phyloP scores from a whole-genome alignment of 331 rosid genomes.

The Quercus phellos region DNA sequence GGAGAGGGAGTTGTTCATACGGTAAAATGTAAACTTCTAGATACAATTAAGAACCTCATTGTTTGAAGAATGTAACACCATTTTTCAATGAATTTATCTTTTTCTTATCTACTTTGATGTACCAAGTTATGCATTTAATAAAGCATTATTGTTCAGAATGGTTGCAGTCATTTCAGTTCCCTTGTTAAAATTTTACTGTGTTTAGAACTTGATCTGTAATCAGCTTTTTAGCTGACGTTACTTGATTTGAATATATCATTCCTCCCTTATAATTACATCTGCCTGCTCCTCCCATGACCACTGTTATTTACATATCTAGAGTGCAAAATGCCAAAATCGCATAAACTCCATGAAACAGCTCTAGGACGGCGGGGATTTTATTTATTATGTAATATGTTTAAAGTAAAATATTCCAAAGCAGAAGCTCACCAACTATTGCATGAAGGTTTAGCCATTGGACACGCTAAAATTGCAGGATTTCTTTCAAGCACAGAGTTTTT shows the following conservation, averaged over 20 bases:
- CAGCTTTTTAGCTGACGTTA: not conserved
- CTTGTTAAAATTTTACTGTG: not conserved
- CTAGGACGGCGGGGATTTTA: not conserved
- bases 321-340: no score
- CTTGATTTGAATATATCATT: not conserved
- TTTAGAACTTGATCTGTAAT: not conserved
- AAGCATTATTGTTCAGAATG: slow-evolving; percentile 13
- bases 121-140: slow-evolving; percentile 7
- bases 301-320: not conserved
- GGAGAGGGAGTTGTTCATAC: slow-evolving; percentile 41
- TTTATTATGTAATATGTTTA: no score
- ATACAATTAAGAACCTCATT: slow-evolving; percentile 28
- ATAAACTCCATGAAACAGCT: not conserved
- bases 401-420: not conserved
- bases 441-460: no score
- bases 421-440: no score
- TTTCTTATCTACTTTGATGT: not conserved
- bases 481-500: no score
- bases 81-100: slow-evolving; percentile 26
- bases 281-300: not conserved
- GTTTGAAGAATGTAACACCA: slow-evolving; percentile 20
- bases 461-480: no score
- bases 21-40: slow-evolving; percentile 29
- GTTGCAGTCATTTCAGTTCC: not conserved
- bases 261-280: not conserved